Base-by-base conservation (phyloP, 192 early-diverging fungal genomes). In the Coemansia sp. region DNA sequence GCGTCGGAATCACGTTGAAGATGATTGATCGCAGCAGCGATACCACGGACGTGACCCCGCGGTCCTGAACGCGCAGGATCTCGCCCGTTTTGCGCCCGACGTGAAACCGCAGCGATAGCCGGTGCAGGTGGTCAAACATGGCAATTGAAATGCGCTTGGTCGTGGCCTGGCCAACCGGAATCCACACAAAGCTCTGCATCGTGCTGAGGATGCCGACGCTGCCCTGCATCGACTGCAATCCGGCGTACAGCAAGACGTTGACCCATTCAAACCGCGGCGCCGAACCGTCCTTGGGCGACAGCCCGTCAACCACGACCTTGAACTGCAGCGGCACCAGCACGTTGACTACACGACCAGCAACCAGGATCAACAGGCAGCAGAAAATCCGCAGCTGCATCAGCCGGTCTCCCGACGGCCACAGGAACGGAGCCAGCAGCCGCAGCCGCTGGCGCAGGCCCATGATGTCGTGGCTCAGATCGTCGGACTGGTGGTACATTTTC, bases 51-150 rank as follows among this genome's bases (percentile, higher is more conserved):
- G 68, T 63, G 30, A 80, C 79, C 17, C 81, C 81, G 20, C 81
- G 79, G 43, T 83, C 81, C 62, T 80, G 78, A 17, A 97, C 91
- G 3, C 95, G 85, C 20, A 99, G 83, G 8, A 97, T 83, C 64
- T 97, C 93, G 38, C 92, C 92, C 0, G 95, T 98, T 59, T 97
- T 97, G 49, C 94, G 85, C 59, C 87, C 89, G 40, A 97, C 84
- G 54, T 98, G 95, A 67, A 90, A 99, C 19, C 87, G 83, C 15
- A 97, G 79, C 6, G 92, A 92, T 23, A 99, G 82, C 20, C 64
- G 82, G 65, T 94, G 94, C 54, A 95, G 66, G 58, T 99, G 96
- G 29, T 82, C 76, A 40, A 99, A 91, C 83, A 95, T 92, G 17
- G 79, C 81, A 8, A 97, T 82, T 11, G 92, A 91, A n/a, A 99